Evolutionary conservation across 306 rosid species (phyloP), one percentile per base, ranked within the genome.

Genomic region (Herpetospermum pedunculosum): DNA sequence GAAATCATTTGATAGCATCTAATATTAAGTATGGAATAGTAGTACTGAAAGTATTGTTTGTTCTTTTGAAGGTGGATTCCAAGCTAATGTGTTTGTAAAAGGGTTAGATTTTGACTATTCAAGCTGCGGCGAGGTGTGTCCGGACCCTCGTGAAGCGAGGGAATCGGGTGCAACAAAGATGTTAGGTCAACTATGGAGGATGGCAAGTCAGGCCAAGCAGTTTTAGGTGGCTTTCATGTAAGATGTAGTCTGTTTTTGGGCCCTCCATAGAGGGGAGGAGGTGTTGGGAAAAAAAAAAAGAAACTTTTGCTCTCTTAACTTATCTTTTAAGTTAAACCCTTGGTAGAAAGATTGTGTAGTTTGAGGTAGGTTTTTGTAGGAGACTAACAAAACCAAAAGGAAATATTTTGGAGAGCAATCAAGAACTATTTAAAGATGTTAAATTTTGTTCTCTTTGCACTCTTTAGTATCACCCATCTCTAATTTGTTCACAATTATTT

Each of bases 71-170:
- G 97, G 90, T 77, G 89, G 81, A 84, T 86, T 81, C 72, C 73
- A 62, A 84, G 92, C 92, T 59, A 60, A 48, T 64, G 87, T 86
- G 25, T 78, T 77, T 4, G 79, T 87, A 16, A 77, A 47, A 82
- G 96, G 96, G 79, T 25, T 62, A 23, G 88, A 87, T 79, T 92
- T 89, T 40, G 90, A 87, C 59, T 78, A 75, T 72, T 78, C 85
- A 21, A 43, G 64, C 32, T 65, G 48, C 16, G 81, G 94, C 29
- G 78, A 80, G 14, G 14, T 16, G 77, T 60, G 78, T 78, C 64
- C 69, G 8, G 28, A 44, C 62, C 86, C 82, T 35, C 62, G 53
- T 0, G 82, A 75, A 50, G 88, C 88, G 38, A 79, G 80, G 76
- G 86, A 88, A 41, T 88, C 87, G n/a, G 89, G 89, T 30, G 94